Evolutionary conservation across 768 basidiomycete genomes (phyloP), one percentile per base, ranked within the genome.

Genomic region (Suillus discolor): DNA sequence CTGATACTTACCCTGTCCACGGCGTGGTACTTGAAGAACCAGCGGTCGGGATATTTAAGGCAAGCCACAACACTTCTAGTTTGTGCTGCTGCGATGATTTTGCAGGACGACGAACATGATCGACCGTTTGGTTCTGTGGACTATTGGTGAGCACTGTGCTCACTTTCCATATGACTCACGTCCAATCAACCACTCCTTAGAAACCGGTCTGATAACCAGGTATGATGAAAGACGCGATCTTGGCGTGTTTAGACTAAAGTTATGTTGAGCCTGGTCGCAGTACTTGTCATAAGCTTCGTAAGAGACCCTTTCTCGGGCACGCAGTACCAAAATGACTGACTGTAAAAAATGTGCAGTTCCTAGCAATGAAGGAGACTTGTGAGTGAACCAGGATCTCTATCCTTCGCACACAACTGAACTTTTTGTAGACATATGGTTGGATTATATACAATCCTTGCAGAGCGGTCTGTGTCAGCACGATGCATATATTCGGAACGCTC

Each of bases 161-260:
- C 31, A 31, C 7, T 23, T 23, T n/a, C 28, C 15, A n/a, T 45
- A 47, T 34, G 41, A 45, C 31, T 45, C n/a, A 42, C 28, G 5
- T 51, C 23, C 6, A 11, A 16, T 12, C 28, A 23, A 38, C 23
- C 28, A 16, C 38, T 20, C n/a, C n/a, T 15, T 31, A 62, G 61
- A 62, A 62, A 62, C 61, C 4, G 61, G 61, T n/a, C 16, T 62
- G 38, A 51, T 31, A 28, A 62, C 61, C 20, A 51, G 61, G 61
- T 47, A 45, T 16, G 61, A 28, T 16, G 28, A 34, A 20, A 55
- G 54, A 34, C 31, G 16, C 23, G n/a, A 51, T 51, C 31, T 13
- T 55, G 31, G 11, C 31, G 11, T 31, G 18, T 34, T 55, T 18
- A 55, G 20, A 18, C 31, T 55, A 20, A 55, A 20, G 31, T 20